Base-by-base conservation (phyloP, 1,139 yeast genomes). In the Pichia inconspicua region DNA sequence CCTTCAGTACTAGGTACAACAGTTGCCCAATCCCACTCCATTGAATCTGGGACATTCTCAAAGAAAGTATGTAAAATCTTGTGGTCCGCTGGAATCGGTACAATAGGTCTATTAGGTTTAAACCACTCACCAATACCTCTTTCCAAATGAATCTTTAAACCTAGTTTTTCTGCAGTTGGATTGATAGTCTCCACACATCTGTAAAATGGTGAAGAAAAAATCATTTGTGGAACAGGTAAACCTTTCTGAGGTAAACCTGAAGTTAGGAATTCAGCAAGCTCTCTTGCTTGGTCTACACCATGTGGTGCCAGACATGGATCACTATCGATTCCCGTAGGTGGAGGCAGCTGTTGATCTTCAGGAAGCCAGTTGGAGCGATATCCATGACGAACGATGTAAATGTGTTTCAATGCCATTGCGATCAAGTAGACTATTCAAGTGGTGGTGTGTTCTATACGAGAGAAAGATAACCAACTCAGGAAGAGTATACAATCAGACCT, bases 121-220 rank as follows among this genome's bases (percentile, higher is more conserved):
- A 74, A 79, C 81, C 82, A 78, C 59, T 79, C 84, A 17, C 83
- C 81, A 5, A 78, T 71, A 3, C 84, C 84, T 50, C 79, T 61
- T 51, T 79, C 84, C 19, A 77, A 58, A 31, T 66, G 74, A 22
- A 78, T 67, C 5, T 70, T 68, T 28, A 76, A 51, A 7, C 66
- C 65, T 31, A 77, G 60, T 45, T 53, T 56, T 42, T 71, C 64
- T 4, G 82, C 72, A 14, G 76, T 66, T 2, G 84, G 82, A 41
- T 66, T 60, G n/a, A 74, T 69, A 0, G 84, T 77, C 58, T 79
- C 78, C 8, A 78, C 72, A 59, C 84, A 78, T 50, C 84, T 64
- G 57, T 78, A 79, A 56, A 78, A 78, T 0, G 84, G 83, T 15
- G 82, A 75, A 2, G 77, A 63, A 41, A 79, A 62, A n/a, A 78